Evolutionary conservation across 2,329 filamentous ascomycete species (phyloP), one percentile per base, ranked within the genome.

Genomic region (Aspergillus brunneoviolaceus): DNA sequence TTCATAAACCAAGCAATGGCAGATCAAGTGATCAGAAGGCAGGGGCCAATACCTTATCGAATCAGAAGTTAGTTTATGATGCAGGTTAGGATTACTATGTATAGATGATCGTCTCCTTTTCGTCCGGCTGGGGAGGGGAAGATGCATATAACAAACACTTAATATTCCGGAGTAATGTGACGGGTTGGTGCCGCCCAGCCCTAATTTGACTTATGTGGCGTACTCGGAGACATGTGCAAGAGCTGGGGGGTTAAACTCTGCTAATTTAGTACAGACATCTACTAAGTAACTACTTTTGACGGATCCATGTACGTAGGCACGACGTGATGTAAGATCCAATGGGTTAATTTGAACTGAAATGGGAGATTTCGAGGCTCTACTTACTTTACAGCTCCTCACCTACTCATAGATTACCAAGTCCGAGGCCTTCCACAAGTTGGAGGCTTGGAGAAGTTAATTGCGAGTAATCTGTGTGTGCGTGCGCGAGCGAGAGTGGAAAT

Each of bases 21-120:
- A 42, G 12, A 55, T 53, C 53, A 60, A 61, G 42, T 55, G 59
- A 66, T 63, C 60, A 29, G 33, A 67, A 60, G 52, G 56, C 45
- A 12, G 27, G 45, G 42, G 47, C 39, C 33, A 35, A 35, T 12
- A 9, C 25, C 12, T n/a, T 35, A 50, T 51, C 48, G 27, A 10
- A 49, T 60, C 53, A 48, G 49, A 25, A 49, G n/a, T 23, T 21
- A 29, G 5, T 16, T 25, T 3, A 23, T 11, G 12, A 35, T 19
- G 33, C 33, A 35, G 33, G 33, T 25, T 42, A 57, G 25, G 27
- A 33, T 58, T 58, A 49, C 45, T 51, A 61, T 57, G 57, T 59
- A 49, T 51, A 51, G 56, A 57, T 49, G 60, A 62, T 62, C 60
- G 45, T 19, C 58, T 42, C 16, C 39, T n/a, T 42, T 35, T 42